Evolutionary conservation across 1,284 basidiomycete species (phyloP).

Genomic region (Malassezia vespertilionis): DNA sequence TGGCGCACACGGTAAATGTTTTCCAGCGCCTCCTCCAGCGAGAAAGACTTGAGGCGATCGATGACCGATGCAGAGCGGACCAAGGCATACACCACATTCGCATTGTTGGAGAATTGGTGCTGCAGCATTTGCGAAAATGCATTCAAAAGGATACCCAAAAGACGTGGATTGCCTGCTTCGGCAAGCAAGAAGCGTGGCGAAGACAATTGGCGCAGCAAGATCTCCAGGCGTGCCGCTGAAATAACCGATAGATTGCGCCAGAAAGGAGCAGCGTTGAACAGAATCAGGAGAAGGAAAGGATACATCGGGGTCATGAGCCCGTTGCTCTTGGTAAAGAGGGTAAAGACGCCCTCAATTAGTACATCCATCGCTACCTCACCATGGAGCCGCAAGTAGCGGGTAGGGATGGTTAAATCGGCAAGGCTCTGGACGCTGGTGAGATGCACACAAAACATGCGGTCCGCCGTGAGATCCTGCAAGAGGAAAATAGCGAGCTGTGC

Average conservation of each 20-base stretch:
- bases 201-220: constrained; percentile 78
- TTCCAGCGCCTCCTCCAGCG: constrained; percentile 50
- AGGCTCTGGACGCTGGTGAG: constrained; percentile 26
- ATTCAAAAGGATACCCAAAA: constrained; percentile 86
- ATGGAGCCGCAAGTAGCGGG: constrained; percentile 14
- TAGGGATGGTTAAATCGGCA: constrained; percentile 21
- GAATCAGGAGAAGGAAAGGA: constrained; percentile 67
- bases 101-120: constrained; percentile 56
- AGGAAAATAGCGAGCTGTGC: constrained; percentile 82
- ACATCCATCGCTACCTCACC: constrained; percentile 24
- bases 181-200: constrained; percentile 76
- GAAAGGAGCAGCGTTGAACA: constrained; percentile 77
- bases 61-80: constrained; percentile 69
- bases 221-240: constrained; percentile 68
- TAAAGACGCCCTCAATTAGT: constrained; percentile 64
- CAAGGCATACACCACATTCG: constrained; percentile 75
- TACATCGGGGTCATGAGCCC: constrained; percentile 53
- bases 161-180: constrained; percentile 81
- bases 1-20: neutral
- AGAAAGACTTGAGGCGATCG: constrained; percentile 78
- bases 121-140: constrained; percentile 72
- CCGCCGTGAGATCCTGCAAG: constrained; percentile 77
- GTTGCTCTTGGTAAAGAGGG: constrained; percentile 67
- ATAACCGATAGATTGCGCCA: constrained; percentile 65
- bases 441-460: constrained; percentile 59